These are phyloP conservation scores for Russula abietina DNA, from an alignment of 768 basidiomycete species.

Conservation along the genomic window DNA sequence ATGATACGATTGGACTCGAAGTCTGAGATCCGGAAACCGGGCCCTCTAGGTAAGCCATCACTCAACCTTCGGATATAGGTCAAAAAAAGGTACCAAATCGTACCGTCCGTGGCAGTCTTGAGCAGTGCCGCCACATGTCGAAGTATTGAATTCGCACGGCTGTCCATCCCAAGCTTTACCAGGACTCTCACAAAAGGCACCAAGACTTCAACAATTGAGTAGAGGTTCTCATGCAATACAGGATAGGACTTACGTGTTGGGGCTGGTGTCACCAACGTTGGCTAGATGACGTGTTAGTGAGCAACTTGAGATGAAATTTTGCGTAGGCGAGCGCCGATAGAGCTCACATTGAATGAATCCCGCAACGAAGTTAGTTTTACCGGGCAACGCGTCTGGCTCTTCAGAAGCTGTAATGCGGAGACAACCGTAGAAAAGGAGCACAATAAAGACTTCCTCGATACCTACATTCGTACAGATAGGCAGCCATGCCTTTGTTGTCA, in stretches of 20 bases:
- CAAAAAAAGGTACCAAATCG: slow-evolving; percentile 16
- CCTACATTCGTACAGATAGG: slow-evolving; percentile 68
- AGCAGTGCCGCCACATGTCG: slow-evolving; percentile 67
- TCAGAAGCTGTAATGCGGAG: slow-evolving; percentile 41
- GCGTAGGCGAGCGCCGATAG: slow-evolving; percentile 7
- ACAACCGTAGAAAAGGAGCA: neutral
- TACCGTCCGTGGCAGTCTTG: slow-evolving; percentile 68
- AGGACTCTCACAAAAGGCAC: slow-evolving; percentile 73
- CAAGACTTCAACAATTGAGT: slow-evolving; percentile 38
- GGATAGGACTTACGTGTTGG: slow-evolving; percentile 57
- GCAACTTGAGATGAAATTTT: slow-evolving; percentile 8
- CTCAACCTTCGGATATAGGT: slow-evolving; percentile 9
- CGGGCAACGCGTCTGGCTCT: slow-evolving; percentile 61
- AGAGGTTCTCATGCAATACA: neutral
- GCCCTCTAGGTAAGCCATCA: slow-evolving; percentile 44
- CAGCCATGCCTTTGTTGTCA: slow-evolving; percentile 86
- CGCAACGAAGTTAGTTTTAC: slow-evolving; percentile 64
- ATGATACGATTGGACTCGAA: slow-evolving; percentile 73
- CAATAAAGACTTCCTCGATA: neutral
- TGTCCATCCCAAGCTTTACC: slow-evolving; percentile 62
- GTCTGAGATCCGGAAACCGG: slow-evolving; percentile 68
- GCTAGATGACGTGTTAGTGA: slow-evolving; percentile 35
- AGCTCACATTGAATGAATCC: slow-evolving; percentile 68
- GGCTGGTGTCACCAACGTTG: slow-evolving; percentile 76
- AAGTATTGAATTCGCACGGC: slow-evolving; percentile 61